Conservation (phyloP, 768 basidiomycete species). For the Tylopilus sp. region DNA sequence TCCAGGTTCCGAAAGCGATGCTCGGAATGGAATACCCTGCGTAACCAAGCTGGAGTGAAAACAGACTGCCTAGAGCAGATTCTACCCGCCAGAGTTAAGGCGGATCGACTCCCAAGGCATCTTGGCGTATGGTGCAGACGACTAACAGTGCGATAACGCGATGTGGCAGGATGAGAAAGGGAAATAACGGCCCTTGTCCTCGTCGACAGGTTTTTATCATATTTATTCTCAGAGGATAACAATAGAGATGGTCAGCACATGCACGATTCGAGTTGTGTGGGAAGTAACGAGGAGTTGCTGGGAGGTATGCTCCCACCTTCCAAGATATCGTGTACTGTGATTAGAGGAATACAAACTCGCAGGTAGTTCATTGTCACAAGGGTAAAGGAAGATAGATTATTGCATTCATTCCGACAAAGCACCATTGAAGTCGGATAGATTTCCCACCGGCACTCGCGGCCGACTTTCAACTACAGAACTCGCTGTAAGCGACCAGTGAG, state of each 20-base stretch:
- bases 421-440: background rate
- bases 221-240: background rate
- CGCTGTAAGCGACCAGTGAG: too few relatives aligned
- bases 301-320: background rate
- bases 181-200: background rate
- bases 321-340: background rate
- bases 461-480: too few relatives aligned
- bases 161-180: background rate
- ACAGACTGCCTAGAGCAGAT: background rate
- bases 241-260: background rate
- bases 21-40: slow-evolving; percentile 43
- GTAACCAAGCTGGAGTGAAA: background rate
- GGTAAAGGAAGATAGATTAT: background rate
- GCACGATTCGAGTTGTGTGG: background rate
- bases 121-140: background rate
- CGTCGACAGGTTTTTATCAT: background rate
- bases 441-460: background rate
- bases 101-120: slow-evolving; percentile 64
- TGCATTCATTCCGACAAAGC: background rate
- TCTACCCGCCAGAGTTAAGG: slow-evolving; percentile 53
- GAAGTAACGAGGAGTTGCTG: background rate
- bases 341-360: too few relatives aligned
- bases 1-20: slow-evolving; percentile 67
- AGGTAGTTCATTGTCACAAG: too few relatives aligned
- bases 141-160: background rate